Evolutionary conservation across 257 asterid species (phyloP).

Genomic region (Solanum etuberosum): DNA sequence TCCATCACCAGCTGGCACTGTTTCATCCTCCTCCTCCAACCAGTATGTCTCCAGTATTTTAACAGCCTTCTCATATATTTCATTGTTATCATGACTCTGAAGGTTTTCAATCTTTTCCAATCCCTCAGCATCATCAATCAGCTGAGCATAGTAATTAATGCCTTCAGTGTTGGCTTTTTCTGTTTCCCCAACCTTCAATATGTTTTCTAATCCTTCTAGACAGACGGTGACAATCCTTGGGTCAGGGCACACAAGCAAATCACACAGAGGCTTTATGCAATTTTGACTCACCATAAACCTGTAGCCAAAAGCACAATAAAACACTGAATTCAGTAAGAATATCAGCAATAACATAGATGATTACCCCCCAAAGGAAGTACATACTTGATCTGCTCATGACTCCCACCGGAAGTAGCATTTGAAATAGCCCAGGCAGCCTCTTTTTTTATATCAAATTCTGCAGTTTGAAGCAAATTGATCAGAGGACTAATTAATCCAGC

Average conservation of each 20-base stretch:
- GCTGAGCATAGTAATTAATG: slow-evolving; percentile 57
- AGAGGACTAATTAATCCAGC: slow-evolving; percentile 74
- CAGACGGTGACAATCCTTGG: slow-evolving; percentile 82
- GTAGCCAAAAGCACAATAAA: neutral
- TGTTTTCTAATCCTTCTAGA: slow-evolving; percentile 84
- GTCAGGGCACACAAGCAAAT: slow-evolving; percentile 79
- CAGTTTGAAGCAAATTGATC: slow-evolving; percentile 67
- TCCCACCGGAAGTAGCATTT: slow-evolving; percentile 95
- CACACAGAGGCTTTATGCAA: slow-evolving; percentile 78
- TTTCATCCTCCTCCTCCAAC: slow-evolving; percentile 81
- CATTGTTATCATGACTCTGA: slow-evolving; percentile 86
- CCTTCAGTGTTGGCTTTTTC: slow-evolving; percentile 57
- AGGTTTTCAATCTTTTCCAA: slow-evolving; percentile 76
- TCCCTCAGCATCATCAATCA: slow-evolving; percentile 81
- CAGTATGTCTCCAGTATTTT: slow-evolving; percentile 83
- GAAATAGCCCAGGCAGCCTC: slow-evolving; percentile 97
- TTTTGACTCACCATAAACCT: slow-evolving; percentile 76
- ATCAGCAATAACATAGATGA: neutral
- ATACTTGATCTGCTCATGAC: slow-evolving; percentile 75
- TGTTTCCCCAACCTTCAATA: slow-evolving; percentile 82
- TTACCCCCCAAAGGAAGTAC: neutral
- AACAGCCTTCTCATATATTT: slow-evolving; percentile 85
- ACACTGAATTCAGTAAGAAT: neutral
- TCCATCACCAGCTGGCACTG: slow-evolving; percentile 38
- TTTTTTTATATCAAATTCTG: slow-evolving; percentile 88